A percentile compares a stretch with the other conserved stretches of the same genome.
Evolutionary conservation across 176 grass and related monocot species (phyloP).

Genomic region (Elymus sibiricus): DNA sequence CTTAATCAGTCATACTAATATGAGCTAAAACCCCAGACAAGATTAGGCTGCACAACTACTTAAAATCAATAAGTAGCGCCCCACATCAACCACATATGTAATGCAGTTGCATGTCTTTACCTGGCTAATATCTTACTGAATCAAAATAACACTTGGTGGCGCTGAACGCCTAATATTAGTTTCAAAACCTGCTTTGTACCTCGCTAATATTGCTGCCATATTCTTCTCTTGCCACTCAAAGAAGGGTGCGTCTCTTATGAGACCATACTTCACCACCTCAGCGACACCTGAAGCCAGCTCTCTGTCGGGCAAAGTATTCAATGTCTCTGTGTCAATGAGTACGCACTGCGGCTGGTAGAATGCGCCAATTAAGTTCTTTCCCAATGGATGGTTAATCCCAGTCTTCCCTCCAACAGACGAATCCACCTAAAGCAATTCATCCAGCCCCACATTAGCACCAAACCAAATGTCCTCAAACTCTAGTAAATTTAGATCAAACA

Average conservation of each 20-base stretch:
- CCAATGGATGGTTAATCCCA: constrained; percentile 79
- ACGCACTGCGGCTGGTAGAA: constrained; percentile 94
- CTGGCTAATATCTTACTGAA: neutral
- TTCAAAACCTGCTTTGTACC: constrained; percentile 37
- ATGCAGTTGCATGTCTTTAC: neutral
- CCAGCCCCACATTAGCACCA: neutral
- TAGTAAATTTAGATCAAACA: constrained; percentile 12
- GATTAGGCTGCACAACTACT: neutral
- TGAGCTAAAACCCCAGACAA: neutral
- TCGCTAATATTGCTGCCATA: constrained; percentile 66
- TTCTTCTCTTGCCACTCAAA: constrained; percentile 99
- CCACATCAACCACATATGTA: neutral
- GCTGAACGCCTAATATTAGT: neutral
- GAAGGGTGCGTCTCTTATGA: constrained; percentile 89
- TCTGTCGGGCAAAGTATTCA: constrained; percentile 83
- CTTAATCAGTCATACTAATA: neutral
- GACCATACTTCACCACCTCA: constrained; percentile 93
- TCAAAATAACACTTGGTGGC: neutral
- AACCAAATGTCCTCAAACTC: neutral
- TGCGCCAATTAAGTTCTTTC: constrained; percentile 88
- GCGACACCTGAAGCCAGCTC: constrained; percentile 85
- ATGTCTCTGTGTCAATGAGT: constrained; percentile 76
- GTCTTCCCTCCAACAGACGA: constrained; percentile 97
- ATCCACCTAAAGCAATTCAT: constrained; percentile 64
- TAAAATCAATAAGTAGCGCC: neutral